Conservation (phyloP, 257 asterid genomes). For the Solanum chilense region DNA sequence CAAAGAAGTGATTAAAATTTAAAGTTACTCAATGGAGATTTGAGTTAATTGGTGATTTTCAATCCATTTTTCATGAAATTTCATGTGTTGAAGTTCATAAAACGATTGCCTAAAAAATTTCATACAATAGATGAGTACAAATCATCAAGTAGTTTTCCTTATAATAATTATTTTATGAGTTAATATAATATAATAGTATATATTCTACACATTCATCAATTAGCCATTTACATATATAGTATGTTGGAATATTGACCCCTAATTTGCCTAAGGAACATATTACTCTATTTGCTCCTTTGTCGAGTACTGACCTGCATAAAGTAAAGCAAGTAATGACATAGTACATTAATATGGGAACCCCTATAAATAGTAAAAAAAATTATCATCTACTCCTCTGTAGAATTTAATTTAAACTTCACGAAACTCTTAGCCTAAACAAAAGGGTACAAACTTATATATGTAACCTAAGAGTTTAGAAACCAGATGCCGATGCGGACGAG, state of each 20-base stretch:
- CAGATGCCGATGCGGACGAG: slow-evolving; percentile 4
- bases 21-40: no score
- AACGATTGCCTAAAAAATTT: no score
- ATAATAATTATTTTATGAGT: neutral
- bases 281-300: no score
- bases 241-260: neutral
- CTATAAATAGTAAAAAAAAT: neutral
- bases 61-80: neutral
- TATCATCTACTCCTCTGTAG: neutral
- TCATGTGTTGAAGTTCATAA: neutral
- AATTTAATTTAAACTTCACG: neutral
- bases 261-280: no score
- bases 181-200: no score
- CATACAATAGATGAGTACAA: neutral
- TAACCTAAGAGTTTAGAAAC: neutral
- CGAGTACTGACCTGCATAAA: no score
- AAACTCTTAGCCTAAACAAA: neutral
- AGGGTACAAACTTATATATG: no score
- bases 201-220: neutral
- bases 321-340: neutral
- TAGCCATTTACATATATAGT: neutral
- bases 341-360: neutral
- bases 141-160: neutral
- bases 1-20: neutral
- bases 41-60: neutral